Evolutionary conservation across 2,329 filamentous ascomycete species (phyloP).

Genomic region (Hortaea sp.): DNA sequence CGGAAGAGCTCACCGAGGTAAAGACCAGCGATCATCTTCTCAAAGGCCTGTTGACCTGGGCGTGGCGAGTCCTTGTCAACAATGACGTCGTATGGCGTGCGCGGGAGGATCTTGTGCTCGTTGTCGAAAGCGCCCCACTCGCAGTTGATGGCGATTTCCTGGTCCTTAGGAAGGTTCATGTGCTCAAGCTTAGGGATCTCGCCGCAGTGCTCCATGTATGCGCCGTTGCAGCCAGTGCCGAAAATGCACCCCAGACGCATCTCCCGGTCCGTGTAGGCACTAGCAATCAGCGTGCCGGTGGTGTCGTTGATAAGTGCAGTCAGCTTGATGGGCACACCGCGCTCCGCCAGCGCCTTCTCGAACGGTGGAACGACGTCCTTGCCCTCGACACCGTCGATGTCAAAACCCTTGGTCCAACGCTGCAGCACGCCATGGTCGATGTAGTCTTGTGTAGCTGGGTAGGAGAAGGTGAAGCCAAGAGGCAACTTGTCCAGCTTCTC

Average conservation of each 20-base stretch:
- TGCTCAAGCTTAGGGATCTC: slow-evolving; percentile 89
- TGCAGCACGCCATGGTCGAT: slow-evolving; percentile 89
- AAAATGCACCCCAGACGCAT: slow-evolving; percentile 98
- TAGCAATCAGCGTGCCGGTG: slow-evolving; percentile 91
- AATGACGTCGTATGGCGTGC: slow-evolving; percentile 53
- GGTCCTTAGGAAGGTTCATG: slow-evolving; percentile 65
- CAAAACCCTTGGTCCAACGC: slow-evolving; percentile 96
- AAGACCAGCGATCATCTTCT: slow-evolving; percentile 37
- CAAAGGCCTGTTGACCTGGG: slow-evolving; percentile 36
- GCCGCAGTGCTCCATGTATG: slow-evolving; percentile 91
- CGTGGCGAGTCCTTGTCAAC: slow-evolving; percentile 36
- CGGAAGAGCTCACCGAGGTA: slow-evolving; percentile 38
- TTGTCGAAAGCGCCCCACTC: slow-evolving; percentile 97
- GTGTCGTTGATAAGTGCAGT: slow-evolving; percentile 95
- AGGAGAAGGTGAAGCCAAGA: slow-evolving; percentile 92
- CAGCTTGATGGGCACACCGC: slow-evolving; percentile 83
- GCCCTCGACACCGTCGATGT: slow-evolving; percentile 85
- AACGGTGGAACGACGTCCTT: slow-evolving; percentile 84
- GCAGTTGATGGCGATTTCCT: slow-evolving; percentile 91
- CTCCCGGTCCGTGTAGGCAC: slow-evolving; percentile 84
- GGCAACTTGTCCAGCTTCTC: slow-evolving; percentile 58
- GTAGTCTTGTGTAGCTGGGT: slow-evolving; percentile 85
- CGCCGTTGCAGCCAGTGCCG: slow-evolving; percentile 94
- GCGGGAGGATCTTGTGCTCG: slow-evolving; percentile 76
- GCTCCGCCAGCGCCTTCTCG: slow-evolving; percentile 62